Evolutionary conservation across 805 yeast genomes (phyloP), one percentile per base, ranked within the genome.

Genomic region (Candida ortonii): DNA sequence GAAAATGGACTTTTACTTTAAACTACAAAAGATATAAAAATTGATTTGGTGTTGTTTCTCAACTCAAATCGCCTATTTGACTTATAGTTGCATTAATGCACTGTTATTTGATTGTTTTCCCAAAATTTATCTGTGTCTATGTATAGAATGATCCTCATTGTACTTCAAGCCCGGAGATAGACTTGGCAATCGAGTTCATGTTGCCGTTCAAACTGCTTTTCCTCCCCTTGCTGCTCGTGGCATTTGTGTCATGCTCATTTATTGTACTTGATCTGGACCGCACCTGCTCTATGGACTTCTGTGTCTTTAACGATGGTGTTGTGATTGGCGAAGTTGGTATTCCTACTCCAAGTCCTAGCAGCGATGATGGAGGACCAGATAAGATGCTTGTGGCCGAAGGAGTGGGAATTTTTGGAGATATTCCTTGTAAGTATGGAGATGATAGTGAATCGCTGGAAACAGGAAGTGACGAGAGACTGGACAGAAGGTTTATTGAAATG

Each of bases 221-320:
- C 16, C 47, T 33, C 18, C 20, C 14, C 9, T 32, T 28, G 19
- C 34, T 39, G 20, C 33, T 36, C 17, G 22, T 14, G 15, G 25
- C 23, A 13, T 19, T n/a, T n/a, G n/a, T 26, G 14, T 49, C 49
- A 27, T 46, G 46, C 16, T 50, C 55, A 28, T 39, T 45, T 7
- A 49, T 30, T 2, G 57, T 52, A 28, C 52, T 47, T 7, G 53
- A 41, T 18, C 57, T 34, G 7, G 55, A 50, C 15, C 53, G 35
- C 9, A 22, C 18, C 10, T 17, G 37, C 17, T 44, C 47, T 9
- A 37, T 16, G 12, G 41, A 36, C 5, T 14, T 16, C 22, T 36
- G 42, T 7, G 40, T 29, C 16, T 38, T 39, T 22, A 37, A 25
- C n/a, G 34, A 13, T 4, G 44, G 45, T 8, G 47, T 36, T 13